Percentiles rank a stretch among this genome's conserved stretches.
Conservation (phyloP, 306 rosid species). For the Astragalus glycyphyllos region DNA sequence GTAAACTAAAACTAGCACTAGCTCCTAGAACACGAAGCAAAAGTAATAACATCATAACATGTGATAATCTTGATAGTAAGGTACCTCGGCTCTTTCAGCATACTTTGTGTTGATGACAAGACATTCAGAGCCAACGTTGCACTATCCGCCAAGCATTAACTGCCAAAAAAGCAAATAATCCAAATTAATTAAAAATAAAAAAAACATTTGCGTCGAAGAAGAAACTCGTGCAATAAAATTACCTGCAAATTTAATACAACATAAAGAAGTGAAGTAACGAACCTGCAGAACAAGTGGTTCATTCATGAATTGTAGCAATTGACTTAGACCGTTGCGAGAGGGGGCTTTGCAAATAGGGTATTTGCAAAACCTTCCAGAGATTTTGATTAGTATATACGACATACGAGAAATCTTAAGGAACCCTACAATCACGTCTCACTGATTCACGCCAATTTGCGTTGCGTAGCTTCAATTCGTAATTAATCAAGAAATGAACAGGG, state of each 20-base stretch:
- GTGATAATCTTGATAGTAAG: background rate
- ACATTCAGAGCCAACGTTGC: constrained; percentile 55
- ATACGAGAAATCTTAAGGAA: too few species aligned
- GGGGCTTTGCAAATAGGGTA: too few species aligned
- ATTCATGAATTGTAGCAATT: too few species aligned
- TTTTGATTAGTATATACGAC: too few species aligned
- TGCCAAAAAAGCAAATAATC: constrained; percentile 34
- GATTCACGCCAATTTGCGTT: too few species aligned
- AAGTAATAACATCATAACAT: background rate
- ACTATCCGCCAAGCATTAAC: constrained; percentile 55
- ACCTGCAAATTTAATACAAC: background rate
- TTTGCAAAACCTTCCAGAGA: too few species aligned
- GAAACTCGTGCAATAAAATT: background rate
- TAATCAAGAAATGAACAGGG: too few species aligned
- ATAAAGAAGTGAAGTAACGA: constrained; percentile 16
- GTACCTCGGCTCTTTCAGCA: constrained; percentile 58
- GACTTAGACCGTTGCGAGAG: too few species aligned
- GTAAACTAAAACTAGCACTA: background rate
- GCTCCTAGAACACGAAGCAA: background rate
- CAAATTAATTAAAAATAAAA: background rate
- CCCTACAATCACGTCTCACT: too few species aligned
- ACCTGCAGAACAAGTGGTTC: constrained; percentile 77
- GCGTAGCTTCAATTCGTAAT: too few species aligned
- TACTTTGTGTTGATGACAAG: constrained; percentile 59
- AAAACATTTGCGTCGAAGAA: background rate